Base-by-base conservation (phyloP, 768 basidiomycete species). In the Russula emetica region DNA sequence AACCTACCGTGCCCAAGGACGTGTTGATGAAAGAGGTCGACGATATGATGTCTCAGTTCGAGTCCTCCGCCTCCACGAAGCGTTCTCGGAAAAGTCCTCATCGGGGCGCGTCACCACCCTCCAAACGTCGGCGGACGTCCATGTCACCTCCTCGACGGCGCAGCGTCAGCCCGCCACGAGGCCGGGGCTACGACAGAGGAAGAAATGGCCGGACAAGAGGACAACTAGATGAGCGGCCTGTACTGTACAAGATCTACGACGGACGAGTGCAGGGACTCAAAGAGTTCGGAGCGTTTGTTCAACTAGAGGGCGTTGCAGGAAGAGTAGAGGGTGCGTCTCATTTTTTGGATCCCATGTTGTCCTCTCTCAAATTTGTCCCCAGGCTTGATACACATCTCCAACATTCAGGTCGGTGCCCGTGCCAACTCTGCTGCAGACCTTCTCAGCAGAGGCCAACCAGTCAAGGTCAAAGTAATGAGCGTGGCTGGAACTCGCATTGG, bases 361-460 rank as follows among this genome's bases (percentile, higher is more conserved):
- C 42, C 6, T 65, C 20, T 62, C 16, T 36, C 58, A 54, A 32
- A 26, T 7, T 13, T 8, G 20, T 18, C 30, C 55, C 22, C 36
- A 98, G 96, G 96, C n/a, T 86, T 99, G 87, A 92, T 98, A 26
- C 97, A 98, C 74, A 87, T 98, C 68, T 96, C 95, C 28, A 89
- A 86, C 66, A 96, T 98, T 53, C 91, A 94, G 70, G 79, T 82
- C 67, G 89, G 90, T 22, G 85, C 86, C 16, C 86, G 97, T 57
- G 89, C 90, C 44, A 92, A 93, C 71, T 86, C 93, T 44, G 87
- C 95, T 13, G 78, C 86, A 44, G 97, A 99, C 73, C 79, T 97
- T 49, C 82, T 98, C 57, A 88, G 84, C 66, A 83, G 94, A 62
- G 87, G 88, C 24, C 92, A 98, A 71, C 71, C 78, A 16, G 92